Evolutionary conservation across 495 filamentous ascomycete genomes (phyloP), one percentile per base, ranked within the genome.

Genomic region (Podospora conica): DNA sequence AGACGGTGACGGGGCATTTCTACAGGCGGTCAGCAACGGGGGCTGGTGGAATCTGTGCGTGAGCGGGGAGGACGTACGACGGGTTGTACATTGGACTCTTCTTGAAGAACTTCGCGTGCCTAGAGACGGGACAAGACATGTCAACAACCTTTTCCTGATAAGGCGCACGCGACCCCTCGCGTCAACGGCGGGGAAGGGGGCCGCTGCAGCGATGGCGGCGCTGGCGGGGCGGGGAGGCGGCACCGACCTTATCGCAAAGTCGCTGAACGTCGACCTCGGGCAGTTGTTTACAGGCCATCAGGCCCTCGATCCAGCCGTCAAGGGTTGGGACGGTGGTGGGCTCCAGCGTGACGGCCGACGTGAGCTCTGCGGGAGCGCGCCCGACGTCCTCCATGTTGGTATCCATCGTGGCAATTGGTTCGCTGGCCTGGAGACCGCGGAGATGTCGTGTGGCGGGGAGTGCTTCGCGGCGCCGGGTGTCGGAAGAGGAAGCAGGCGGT

Each of bases 271-370:
- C 96, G 28, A 85, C 83, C 83, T 98, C 95, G 62, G 90, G 86
- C 78, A 98, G 84, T 83, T 97, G 96, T 80, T 98, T 98, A 88
- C 95, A 98, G 76, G 81, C 89, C 95, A 98, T 98, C 81, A 98
- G 82, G 79, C 85, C 95, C 82, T 96, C 93, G 76, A 98, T 98
- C 95, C 95, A 98, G 69, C 94, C 92, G 78, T 98, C 95, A 53
- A 98, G 81, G 40, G 93, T 96, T 40, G 92, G 89, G 80, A 97
- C 95, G 65, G 92, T 90, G 33, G 91, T 85, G 10, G 96, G 88
- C 77, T 98, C 96, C 58, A 86, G 83, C 23, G 84, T 81, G 68
- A 48, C 40, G 1, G 90, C 87, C 61, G 89, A 84, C 72, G 91
- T 79, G 70, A 93, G 86, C 68, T 93, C 91, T 73, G 96, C 88